Conservation (phyloP, 2,329 filamentous ascomycete genomes). For the Venturia oleaginea region DNA sequence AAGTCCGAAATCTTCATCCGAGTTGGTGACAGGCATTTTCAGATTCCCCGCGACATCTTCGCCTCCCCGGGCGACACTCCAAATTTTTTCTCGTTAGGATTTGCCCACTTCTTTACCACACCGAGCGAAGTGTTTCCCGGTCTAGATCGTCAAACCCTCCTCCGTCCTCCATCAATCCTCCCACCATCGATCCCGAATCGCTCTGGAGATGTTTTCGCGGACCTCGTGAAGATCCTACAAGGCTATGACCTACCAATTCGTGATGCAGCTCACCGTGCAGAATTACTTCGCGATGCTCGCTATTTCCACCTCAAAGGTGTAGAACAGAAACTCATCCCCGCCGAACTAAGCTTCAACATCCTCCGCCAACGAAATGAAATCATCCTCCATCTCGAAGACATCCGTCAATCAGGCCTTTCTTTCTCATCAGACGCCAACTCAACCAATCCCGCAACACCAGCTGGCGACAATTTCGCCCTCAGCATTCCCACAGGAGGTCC, state of each 20-base stretch:
- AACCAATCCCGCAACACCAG: neutral
- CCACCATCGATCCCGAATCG: conserved; percentile 74
- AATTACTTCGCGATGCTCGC: conserved; percentile 73
- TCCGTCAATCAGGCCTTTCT: conserved; percentile 77
- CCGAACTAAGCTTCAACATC: conserved; percentile 67
- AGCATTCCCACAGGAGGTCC: conserved; percentile 13
- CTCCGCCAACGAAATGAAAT: conserved; percentile 64
- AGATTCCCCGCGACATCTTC: conserved; percentile 83
- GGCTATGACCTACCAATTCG: conserved; percentile 76
- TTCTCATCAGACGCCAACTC: conserved; percentile 44
- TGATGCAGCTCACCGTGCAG: conserved; percentile 64
- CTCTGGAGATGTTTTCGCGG: conserved; percentile 73
- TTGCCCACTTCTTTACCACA: conserved; percentile 75
- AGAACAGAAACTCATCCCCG: conserved; percentile 77
- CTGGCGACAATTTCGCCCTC: conserved; percentile 16
- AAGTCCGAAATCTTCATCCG: conserved; percentile 87
- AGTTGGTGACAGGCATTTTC: conserved; percentile 79
- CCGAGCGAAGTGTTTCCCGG: conserved; percentile 79
- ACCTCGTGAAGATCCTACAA: conserved; percentile 70
- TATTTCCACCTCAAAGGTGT: conserved; percentile 91
- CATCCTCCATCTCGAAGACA: conserved; percentile 67
- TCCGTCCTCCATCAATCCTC: conserved; percentile 77
- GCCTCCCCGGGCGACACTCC: conserved; percentile 78
- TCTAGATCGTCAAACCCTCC: conserved; percentile 64
- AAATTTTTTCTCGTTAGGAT: conserved; percentile 91